Conservation (phyloP, 176 grass and related monocot genomes). For the Ensete glaucum region DNA sequence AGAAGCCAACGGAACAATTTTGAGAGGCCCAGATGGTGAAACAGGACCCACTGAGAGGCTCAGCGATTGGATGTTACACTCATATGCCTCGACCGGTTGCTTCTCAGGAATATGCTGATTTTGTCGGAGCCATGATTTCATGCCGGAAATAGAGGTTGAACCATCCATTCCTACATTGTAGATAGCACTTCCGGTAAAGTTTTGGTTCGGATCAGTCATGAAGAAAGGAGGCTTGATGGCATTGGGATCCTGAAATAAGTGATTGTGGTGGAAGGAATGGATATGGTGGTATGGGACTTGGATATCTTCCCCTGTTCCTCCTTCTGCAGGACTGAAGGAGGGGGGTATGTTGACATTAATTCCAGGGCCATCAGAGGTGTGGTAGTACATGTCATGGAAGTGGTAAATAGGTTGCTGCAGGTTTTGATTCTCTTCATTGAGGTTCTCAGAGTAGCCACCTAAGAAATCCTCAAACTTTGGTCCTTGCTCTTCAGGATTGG, state of each 20-base stretch:
- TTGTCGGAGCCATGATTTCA: slow-evolving; percentile 90
- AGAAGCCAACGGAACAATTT: no score
- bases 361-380: slow-evolving; percentile 1
- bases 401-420: slow-evolving; percentile 12
- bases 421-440: slow-evolving; percentile 16
- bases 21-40: not conserved
- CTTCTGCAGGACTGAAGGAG: slow-evolving; percentile 1
- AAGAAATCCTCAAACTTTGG: slow-evolving; percentile 82
- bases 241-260: not conserved
- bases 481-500: slow-evolving; percentile 15
- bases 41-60: slow-evolving; percentile 36
- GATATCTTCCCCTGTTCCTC: not conserved
- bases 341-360: slow-evolving; percentile 68
- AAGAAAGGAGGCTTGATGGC: slow-evolving; percentile 5
- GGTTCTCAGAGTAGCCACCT: slow-evolving; percentile 33
- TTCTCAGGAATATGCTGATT: slow-evolving; percentile 34
- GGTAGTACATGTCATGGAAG: slow-evolving; percentile 19
- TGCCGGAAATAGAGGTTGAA: slow-evolving; percentile 76
- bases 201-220: not conserved
- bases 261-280: not conserved
- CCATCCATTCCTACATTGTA: slow-evolving; percentile 33
- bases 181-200: not conserved
- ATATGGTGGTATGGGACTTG: slow-evolving; percentile 1
- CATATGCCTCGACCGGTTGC: not conserved
- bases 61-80: slow-evolving; percentile 4